Conservation (phyloP, 495 filamentous ascomycete genomes). For the Jackrogersella multiformis region DNA sequence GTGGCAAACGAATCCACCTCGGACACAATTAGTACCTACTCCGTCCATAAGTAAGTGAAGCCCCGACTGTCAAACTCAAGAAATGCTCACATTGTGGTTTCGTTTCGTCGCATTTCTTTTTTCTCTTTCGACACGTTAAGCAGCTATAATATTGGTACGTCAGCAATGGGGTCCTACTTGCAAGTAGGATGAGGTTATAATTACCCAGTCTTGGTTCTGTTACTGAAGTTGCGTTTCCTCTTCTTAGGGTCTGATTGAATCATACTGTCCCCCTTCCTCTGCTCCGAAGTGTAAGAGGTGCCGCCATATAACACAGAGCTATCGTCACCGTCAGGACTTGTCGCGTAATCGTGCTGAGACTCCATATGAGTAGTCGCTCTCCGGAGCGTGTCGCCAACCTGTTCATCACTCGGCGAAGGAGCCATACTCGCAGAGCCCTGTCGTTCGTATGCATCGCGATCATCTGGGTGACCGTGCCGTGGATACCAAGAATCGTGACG, state of each 20-base stretch:
- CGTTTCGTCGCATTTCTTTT: slow-evolving; percentile 98
- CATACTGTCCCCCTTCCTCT: slow-evolving; percentile 56
- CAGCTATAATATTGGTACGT: slow-evolving; percentile 61
- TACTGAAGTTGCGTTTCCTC: slow-evolving; percentile 90
- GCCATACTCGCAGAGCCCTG: slow-evolving; percentile 52
- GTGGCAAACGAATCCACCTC: slow-evolving; percentile 90
- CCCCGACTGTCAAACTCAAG: neutral
- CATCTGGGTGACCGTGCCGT: slow-evolving; percentile 51
- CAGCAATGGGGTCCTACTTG: slow-evolving; percentile 22
- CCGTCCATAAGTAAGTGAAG: slow-evolving; percentile 31
- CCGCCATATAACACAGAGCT: slow-evolving; percentile 52
- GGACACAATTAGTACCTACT: slow-evolving; percentile 88
- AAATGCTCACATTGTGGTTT: slow-evolving; percentile 84
- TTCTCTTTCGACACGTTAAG: slow-evolving; percentile 90
- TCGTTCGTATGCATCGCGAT: slow-evolving; percentile 55
- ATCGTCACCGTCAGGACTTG: slow-evolving; percentile 62
- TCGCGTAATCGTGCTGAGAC: slow-evolving; percentile 53
- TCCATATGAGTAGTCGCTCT: slow-evolving; percentile 53
- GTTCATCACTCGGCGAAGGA: slow-evolving; percentile 58
- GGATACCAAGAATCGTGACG: slow-evolving; percentile 56
- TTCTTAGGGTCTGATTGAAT: slow-evolving; percentile 78
- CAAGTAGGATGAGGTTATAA: slow-evolving; percentile 1
- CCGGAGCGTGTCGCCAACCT: slow-evolving; percentile 51
- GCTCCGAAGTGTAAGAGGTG: slow-evolving; percentile 55
- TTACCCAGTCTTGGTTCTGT: slow-evolving; percentile 87